Evolutionary conservation across 1,284 basidiomycete genomes (phyloP).

Genomic region (Anthracocystis panici-leucophaei): DNA sequence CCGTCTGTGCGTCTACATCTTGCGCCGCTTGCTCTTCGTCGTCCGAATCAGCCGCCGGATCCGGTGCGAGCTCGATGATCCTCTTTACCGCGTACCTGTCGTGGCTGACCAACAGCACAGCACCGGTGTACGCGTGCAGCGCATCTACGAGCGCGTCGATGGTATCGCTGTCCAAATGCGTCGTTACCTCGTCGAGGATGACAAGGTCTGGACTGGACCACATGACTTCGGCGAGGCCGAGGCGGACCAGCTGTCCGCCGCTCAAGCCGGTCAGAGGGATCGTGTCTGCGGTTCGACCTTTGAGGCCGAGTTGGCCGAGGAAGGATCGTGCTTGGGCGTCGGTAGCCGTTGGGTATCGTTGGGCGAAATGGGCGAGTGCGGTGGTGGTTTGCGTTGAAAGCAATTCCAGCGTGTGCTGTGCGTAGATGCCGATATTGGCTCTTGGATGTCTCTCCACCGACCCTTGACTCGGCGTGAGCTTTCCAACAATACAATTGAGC

Average conservation of each 20-base stretch:
- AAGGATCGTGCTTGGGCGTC: constrained; percentile 62
- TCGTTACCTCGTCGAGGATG: constrained; percentile 60
- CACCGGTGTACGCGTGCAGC: constrained; percentile 75
- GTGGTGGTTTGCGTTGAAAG: constrained; percentile 36
- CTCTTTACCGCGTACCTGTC: constrained; percentile 73
- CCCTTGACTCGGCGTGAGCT: constrained; percentile 74
- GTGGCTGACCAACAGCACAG: constrained; percentile 78
- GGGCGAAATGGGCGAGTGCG: constrained; percentile 72
- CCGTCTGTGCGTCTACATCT: constrained; percentile 56
- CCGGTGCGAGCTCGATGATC: constrained; percentile 42
- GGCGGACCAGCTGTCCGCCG: constrained; percentile 75
- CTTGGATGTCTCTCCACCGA: constrained; percentile 75
- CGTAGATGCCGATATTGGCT: constrained; percentile 74
- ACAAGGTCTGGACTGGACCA: constrained; percentile 56
- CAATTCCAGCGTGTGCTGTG: constrained; percentile 71
- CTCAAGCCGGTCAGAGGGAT: constrained; percentile 41
- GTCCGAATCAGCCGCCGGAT: constrained; percentile 39
- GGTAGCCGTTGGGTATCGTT: constrained; percentile 22
- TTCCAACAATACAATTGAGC: constrained; percentile 74
- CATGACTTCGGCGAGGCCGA: constrained; percentile 56
- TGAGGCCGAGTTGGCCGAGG: constrained; percentile 71
- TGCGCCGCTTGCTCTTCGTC: constrained; percentile 57
- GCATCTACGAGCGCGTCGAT: constrained; percentile 76
- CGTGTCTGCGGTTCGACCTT: constrained; percentile 54
- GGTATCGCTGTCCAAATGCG: constrained; percentile 78